phyloP scores from a whole-genome alignment of 345 rosid genomes.

The Populus pruinosa region DNA sequence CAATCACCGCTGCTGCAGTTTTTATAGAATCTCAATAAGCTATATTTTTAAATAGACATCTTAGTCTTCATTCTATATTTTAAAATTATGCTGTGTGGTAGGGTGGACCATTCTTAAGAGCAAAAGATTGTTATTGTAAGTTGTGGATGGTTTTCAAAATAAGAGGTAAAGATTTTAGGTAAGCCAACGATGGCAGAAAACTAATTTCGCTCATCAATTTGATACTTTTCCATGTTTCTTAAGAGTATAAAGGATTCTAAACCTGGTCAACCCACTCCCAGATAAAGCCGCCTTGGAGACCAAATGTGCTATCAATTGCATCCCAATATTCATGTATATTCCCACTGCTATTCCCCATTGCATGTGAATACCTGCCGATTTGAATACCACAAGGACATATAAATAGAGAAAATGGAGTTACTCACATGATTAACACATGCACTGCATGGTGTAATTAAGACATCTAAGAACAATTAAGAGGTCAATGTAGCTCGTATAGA shows the following conservation, averaged over 20 bases:
- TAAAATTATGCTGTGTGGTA: not conserved
- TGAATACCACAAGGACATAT: slow-evolving; percentile 12
- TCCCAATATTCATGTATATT: slow-evolving; percentile 88
- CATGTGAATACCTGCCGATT: slow-evolving; percentile 83
- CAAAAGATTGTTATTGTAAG: not conserved
- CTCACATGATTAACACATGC: not conserved
- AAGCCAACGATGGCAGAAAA: not conserved
- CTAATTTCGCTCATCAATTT: not conserved
- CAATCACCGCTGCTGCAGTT: too few species aligned
- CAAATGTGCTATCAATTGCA: slow-evolving; percentile 85
- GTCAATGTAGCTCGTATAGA: not conserved
- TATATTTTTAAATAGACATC: not conserved
- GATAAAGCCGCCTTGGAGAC: slow-evolving; percentile 98
- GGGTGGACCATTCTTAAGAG: not conserved
- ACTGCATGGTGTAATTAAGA: not conserved
- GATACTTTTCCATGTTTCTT: not conserved
- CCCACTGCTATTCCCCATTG: slow-evolving; percentile 97
- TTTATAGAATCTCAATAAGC: too few species aligned
- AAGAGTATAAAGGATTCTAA: slow-evolving; percentile 14
- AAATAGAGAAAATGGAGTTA: slow-evolving; percentile 18
- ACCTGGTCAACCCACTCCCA: slow-evolving; percentile 99
- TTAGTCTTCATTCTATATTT: not conserved
- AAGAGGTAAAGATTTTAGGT: not conserved
- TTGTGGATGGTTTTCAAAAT: not conserved
- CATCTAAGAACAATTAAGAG: slow-evolving; percentile 10